Base-by-base conservation (phyloP, 1,284 basidiomycete species). In the Pyrrhoderma lamaoense region DNA sequence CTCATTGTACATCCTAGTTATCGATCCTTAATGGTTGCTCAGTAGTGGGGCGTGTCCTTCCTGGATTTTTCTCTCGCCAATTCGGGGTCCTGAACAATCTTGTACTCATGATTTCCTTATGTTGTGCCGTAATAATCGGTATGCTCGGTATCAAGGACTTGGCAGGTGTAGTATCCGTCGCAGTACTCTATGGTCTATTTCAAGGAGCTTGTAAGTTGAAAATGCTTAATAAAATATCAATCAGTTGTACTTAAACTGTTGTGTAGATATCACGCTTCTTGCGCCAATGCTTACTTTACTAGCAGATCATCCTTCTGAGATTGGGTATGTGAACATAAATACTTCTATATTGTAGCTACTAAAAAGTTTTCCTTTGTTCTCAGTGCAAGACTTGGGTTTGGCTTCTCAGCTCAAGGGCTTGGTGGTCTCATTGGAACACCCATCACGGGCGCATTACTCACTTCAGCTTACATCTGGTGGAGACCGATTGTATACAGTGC, bases 371-470 rank as follows among this genome's bases (percentile, higher is more conserved):
- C 31, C 43, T 9, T 44, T 27, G n/a, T 27, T n/a, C n/a, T n/a
- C n/a, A 42, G 38, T 7, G 63, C 68, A 31, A 65, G 72, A 16
- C 69, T 74, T 36, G 71, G 71, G 9, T 58, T 73, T 22, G 56
- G 69, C 3, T 70, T 69, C 5, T 8, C 49, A 16, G 46, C 46
- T 21, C 38, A 25, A 45, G 49, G 49, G 16, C 11, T 49, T 9
- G 48, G 45, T 16, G 44, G 19, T 23, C 36, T 51, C 5, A 37
- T 47, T 3, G 42, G 74, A 0, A 73, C 70, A 52, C 75, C 74
- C 1, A 67, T 77, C 40, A 68, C 68, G 21, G 75, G 74, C 8
- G 72, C 71, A 3, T 57, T 76, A 11, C 59, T 75, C 18, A 63
- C 64, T 7, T 60, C 64, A 16, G 62, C 69, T 1, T 74, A 70